Evolutionary conservation across 495 filamentous ascomycete genomes (phyloP).

Genomic region (Penicillium simplicissimum): DNA sequence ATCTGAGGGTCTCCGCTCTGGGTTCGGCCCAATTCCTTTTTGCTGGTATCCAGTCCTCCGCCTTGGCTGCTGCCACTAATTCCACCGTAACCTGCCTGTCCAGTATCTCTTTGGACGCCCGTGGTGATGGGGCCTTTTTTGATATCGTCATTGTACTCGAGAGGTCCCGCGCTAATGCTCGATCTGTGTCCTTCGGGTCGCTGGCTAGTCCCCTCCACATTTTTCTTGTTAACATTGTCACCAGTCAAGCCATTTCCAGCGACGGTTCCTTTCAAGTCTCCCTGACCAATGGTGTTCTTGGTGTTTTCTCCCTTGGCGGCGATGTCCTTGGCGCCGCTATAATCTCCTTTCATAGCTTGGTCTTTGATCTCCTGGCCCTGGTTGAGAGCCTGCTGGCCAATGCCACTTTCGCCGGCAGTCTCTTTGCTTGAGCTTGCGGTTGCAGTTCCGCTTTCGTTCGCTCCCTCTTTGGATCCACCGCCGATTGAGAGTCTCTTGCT

Average conservation of each 20-base stretch:
- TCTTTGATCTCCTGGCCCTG: conserved; percentile 14
- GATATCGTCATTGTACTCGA: conserved; percentile 27
- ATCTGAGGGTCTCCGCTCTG: conserved; percentile 1
- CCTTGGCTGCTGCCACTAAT: conserved; percentile 3
- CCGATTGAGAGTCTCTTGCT: conserved; percentile 23
- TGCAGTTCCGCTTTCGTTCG: conserved; percentile 3
- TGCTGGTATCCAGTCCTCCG: not conserved
- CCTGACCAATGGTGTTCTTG: conserved; percentile 6
- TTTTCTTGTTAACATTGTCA: conserved; percentile 12
- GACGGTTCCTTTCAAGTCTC: conserved; percentile 7
- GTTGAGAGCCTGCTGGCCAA: conserved; percentile 13
- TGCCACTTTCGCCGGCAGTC: conserved; percentile 11
- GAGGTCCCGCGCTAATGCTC: conserved; percentile 7
- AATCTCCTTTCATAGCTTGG: conserved; percentile 18
- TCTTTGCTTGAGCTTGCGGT: conserved; percentile 9
- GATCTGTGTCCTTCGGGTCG: conserved; percentile 15
- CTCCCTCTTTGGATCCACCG: conserved; percentile 13
- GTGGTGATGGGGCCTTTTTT: conserved; percentile 25
- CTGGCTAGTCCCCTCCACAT: conserved; percentile 6
- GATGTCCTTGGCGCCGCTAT: conserved; percentile 12
- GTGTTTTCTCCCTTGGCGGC: conserved; percentile 16
- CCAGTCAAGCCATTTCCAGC: conserved; percentile 7
- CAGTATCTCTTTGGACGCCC: conserved; percentile 14
- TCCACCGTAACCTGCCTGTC: conserved; percentile 1
- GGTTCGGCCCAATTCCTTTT: not conserved